phyloP scores from a whole-genome alignment of 805 yeast genomes.

The Ogataea trehalophila region DNA sequence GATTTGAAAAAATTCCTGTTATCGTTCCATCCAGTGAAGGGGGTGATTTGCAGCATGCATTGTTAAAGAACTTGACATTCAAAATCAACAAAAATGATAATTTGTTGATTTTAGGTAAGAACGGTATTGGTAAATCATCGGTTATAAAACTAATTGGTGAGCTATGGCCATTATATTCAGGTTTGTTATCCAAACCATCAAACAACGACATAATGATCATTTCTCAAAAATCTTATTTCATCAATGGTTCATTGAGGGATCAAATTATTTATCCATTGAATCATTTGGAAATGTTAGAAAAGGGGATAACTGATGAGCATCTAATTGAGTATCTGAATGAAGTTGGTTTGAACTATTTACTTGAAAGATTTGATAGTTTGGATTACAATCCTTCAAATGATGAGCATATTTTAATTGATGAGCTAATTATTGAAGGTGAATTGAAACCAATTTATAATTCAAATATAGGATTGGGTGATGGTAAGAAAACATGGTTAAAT shows the following conservation, averaged over 20 bases:
- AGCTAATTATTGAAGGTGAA: constrained; percentile 24
- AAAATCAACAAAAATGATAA: constrained; percentile 60
- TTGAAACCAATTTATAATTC: constrained; percentile 23
- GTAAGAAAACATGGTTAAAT: constrained; percentile 60
- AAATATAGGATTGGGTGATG: constrained; percentile 23
- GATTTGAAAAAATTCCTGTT: constrained; percentile 79
- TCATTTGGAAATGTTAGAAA: constrained; percentile 68
- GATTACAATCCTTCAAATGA: constrained; percentile 35
- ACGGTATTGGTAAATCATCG: constrained; percentile 88
- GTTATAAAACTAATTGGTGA: constrained; percentile 81
- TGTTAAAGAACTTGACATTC: constrained; percentile 60
- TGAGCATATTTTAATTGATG: constrained; percentile 17
- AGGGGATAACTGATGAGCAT: constrained; percentile 67
- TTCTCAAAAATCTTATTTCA: constrained; percentile 84
- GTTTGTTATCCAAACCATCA: constrained; percentile 74
- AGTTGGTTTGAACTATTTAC: constrained; percentile 76
- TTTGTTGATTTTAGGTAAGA: constrained; percentile 76
- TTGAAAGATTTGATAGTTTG: constrained; percentile 55
- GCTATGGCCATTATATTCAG: constrained; percentile 86
- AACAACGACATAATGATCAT: constrained; percentile 66
- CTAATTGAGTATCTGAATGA: constrained; percentile 62
- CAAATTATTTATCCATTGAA: constrained; percentile 86
- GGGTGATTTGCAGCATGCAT: constrained; percentile 35
- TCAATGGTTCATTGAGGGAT: constrained; percentile 78
- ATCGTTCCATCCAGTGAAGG: constrained; percentile 70